phyloP scores from a whole-genome alignment of 2,329 filamentous ascomycete genomes.

The Torrubiellomyces zombiae region DNA sequence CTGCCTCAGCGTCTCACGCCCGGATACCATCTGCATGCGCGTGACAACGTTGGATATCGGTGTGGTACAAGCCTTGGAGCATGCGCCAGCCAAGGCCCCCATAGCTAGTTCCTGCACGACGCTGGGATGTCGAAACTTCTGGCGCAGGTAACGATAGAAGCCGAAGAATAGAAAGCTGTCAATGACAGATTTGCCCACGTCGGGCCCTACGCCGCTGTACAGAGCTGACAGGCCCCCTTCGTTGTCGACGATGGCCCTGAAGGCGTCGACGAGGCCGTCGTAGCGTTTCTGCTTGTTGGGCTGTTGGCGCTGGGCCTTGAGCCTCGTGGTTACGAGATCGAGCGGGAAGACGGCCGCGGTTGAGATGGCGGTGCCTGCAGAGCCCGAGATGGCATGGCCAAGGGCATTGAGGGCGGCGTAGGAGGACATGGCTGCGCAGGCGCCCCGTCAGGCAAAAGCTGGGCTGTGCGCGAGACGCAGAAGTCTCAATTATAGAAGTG shows the following conservation, averaged over 20 bases:
- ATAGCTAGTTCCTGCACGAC: conserved; percentile 58
- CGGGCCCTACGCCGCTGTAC: conserved; percentile 47
- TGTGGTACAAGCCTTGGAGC: conserved; percentile 60
- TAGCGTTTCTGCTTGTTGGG: conserved; percentile 36
- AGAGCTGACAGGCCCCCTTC: conserved; percentile 58
- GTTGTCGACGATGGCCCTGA: conserved; percentile 49
- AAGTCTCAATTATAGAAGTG: too few relatives aligned
- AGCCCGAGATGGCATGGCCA: conserved; percentile 68
- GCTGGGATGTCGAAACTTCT: conserved; percentile 29
- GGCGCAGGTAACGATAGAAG: conserved; percentile 45
- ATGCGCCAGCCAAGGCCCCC: conserved; percentile 57
- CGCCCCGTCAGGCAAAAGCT: too few relatives aligned
- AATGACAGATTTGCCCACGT: conserved; percentile 49
- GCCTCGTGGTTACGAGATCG: conserved; percentile 62
- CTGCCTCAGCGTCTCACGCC: conserved; percentile 27
- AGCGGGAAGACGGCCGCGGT: conserved; percentile 69
- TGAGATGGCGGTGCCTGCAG: conserved; percentile 60
- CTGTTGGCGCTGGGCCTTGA: conserved; percentile 59
- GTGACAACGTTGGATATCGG: conserved; percentile 72
- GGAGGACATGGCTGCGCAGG: conserved; percentile 19
- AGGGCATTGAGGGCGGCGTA: conserved; percentile 46
- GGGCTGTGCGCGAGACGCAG: too few relatives aligned
- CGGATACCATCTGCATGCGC: conserved; percentile 54
- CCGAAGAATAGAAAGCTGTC: conserved; percentile 82
- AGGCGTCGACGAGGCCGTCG: conserved; percentile 49